A percentile compares a stretch with the other conserved stretches of the same genome.
phyloP scores from a whole-genome alignment of 257 asterid species.

The Petunia axillaris region DNA sequence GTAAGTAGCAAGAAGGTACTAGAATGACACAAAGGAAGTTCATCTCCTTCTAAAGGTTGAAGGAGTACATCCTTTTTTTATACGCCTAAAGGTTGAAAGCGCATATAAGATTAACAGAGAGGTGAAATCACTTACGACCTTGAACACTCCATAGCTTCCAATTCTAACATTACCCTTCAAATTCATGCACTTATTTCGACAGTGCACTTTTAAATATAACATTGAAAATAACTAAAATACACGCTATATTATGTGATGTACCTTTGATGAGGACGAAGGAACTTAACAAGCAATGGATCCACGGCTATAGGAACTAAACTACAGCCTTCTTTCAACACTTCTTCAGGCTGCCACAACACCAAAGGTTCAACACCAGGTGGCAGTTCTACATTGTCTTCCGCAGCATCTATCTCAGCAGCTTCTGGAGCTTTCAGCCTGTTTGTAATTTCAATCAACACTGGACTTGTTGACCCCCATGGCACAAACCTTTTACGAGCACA shows the following conservation, averaged over 20 bases:
- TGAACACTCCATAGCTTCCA: not conserved
- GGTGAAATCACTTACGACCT: too few species aligned
- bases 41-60: too few species aligned
- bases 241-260: slow-evolving; percentile 27
- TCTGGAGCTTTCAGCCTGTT: slow-evolving; percentile 52
- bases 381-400: slow-evolving; percentile 55
- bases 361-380: slow-evolving; percentile 89
- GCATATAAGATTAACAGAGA: too few species aligned
- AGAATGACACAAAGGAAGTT: too few species aligned
- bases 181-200: slow-evolving; percentile 4
- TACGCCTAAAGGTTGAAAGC: too few species aligned
- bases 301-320: slow-evolving; percentile 54
- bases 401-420: slow-evolving; percentile 46
- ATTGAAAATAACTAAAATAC: too few species aligned
- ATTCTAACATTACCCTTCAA: not conserved
- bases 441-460: slow-evolving; percentile 65
- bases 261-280: slow-evolving; percentile 99
- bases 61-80: too few species aligned
- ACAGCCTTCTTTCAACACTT: slow-evolving; percentile 43
- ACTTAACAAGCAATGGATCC: slow-evolving; percentile 83
- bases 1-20: too few species aligned
- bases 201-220: not conserved
- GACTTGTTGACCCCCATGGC: slow-evolving; percentile 92
- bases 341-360: slow-evolving; percentile 89
- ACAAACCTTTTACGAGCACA: slow-evolving; percentile 90